These are phyloP conservation scores for Fonsecaea erecta DNA, from an alignment of 2,329 filamentous ascomycete species.

Conservation along the genomic window DNA sequence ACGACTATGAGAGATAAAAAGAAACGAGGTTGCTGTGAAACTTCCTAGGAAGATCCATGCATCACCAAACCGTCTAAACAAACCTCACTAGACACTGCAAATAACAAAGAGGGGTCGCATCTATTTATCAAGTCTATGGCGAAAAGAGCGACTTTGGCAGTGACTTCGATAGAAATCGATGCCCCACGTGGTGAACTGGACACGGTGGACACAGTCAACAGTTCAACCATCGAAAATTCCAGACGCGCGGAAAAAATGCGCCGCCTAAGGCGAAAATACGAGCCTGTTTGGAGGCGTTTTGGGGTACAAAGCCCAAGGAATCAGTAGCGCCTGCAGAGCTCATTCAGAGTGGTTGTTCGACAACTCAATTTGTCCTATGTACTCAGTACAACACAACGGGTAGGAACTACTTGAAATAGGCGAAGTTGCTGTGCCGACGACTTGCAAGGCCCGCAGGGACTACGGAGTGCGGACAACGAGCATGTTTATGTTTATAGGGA, in stretches of 20 bases:
- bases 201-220: constrained; percentile 27
- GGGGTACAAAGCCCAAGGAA: neutral
- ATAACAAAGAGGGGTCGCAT: constrained; percentile 2
- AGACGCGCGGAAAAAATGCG: constrained; percentile 33
- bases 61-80: constrained; percentile 6
- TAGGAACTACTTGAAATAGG: neutral
- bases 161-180: constrained; percentile 16
- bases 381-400: neutral
- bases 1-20: constrained; percentile 17
- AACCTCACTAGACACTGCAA: constrained; percentile 1
- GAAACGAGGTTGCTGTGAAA: constrained; percentile 12
- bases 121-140: constrained; percentile 17
- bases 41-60: constrained; percentile 15
- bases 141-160: constrained; percentile 14
- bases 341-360: neutral
- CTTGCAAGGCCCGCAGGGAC: neutral
- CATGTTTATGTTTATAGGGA: neutral
- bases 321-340: neutral
- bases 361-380: neutral
- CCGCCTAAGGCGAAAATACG: constrained; percentile 9
- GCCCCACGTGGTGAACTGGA: constrained; percentile 30
- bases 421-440: neutral
- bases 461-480: neutral
- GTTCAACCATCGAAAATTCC: constrained; percentile 27
- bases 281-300: neutral